A percentile compares a stretch with the other conserved stretches of the same genome.
Conservation (phyloP, 345 rosid species). For the Linum tenue region DNA sequence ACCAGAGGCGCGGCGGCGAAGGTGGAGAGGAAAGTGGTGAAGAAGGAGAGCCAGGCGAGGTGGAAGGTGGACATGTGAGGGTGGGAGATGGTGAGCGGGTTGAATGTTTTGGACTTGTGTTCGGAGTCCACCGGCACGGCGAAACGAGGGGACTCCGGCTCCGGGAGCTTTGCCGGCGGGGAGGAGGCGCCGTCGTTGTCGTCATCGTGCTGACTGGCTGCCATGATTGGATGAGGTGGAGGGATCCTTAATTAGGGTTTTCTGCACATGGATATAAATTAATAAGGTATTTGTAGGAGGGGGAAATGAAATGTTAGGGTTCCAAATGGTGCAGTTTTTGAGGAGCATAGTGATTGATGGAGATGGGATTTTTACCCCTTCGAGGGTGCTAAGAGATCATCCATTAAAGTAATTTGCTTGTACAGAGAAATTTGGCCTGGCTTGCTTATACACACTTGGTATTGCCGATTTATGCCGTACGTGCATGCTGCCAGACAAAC, state of each 20-base stretch:
- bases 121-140: conserved; percentile 21
- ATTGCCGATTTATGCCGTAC: too few relatives aligned
- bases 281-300: background rate
- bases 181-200: background rate
- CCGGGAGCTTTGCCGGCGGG: background rate
- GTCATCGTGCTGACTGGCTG: background rate
- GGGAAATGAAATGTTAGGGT: background rate
- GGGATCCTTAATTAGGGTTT: too few relatives aligned
- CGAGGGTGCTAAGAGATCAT: background rate
- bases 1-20: conserved; percentile 31
- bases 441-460: too few relatives aligned
- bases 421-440: too few relatives aligned
- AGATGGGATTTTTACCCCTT: background rate
- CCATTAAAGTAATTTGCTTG: too few relatives aligned
- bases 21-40: conserved; percentile 36
- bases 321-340: background rate
- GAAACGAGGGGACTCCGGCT: background rate
- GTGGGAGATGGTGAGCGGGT: conserved; percentile 11
- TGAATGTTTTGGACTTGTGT: conserved; percentile 23
- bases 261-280: too few relatives aligned
- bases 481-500: too few relatives aligned
- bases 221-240: background rate
- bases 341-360: background rate
- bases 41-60: conserved; percentile 34
- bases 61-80: conserved; percentile 32